Percentiles rank a stretch among this genome's conserved stretches.
Evolutionary conservation across 2,329 filamentous ascomycete species (phyloP).

Genomic region (Trichoderma cornu-damae): DNA sequence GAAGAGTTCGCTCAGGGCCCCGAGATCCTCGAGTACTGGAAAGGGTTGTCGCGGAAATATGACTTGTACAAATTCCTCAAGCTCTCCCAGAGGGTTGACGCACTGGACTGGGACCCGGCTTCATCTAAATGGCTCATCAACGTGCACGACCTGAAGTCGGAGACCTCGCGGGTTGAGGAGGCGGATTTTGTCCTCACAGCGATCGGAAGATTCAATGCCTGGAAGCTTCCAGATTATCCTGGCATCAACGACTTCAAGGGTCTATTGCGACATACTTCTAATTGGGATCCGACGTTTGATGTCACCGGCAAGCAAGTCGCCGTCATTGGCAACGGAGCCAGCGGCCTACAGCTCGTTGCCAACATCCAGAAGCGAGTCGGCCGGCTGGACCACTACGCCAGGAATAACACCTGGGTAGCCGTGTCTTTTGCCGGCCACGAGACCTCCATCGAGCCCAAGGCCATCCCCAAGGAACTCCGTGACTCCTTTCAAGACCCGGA

Average conservation of each 20-base stretch:
- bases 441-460: constrained; percentile 52
- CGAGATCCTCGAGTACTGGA: constrained; percentile 66
- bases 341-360: constrained; percentile 53
- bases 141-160: constrained; percentile 35
- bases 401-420: constrained; percentile 64
- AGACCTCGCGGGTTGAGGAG: constrained; percentile 39
- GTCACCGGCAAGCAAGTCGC: constrained; percentile 47
- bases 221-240: constrained; percentile 57
- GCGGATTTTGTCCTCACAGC: constrained; percentile 60
- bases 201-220: constrained; percentile 61
- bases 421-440: constrained; percentile 54
- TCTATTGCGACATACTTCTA: constrained; percentile 53
- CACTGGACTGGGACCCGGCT: constrained; percentile 51
- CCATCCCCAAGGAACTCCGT: constrained; percentile 50
- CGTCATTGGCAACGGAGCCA: constrained; percentile 59
- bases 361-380: constrained; percentile 46
- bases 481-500: constrained; percentile 56
- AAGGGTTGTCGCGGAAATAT: constrained; percentile 56
- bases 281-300: constrained; percentile 53
- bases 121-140: constrained; percentile 50
- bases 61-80: constrained; percentile 56
- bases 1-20: constrained; percentile 61
- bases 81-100: constrained; percentile 51
- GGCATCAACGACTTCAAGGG: constrained; percentile 53
- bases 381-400: constrained; percentile 59